phyloP scores from a whole-genome alignment of 257 asterid species.

The Datura wrightii region DNA sequence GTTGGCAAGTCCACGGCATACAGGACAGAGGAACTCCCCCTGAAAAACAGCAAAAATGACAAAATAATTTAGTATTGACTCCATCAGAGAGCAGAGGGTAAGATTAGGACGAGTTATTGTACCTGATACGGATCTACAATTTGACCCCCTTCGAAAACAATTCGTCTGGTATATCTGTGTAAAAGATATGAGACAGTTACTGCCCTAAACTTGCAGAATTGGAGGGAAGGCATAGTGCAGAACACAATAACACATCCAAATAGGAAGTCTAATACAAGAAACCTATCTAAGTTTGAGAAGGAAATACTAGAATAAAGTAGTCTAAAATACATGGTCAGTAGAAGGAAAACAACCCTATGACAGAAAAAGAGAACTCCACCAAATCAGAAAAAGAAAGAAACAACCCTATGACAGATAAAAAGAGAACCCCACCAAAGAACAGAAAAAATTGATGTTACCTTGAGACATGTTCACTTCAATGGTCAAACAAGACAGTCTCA shows the following conservation, averaged over 20 bases:
- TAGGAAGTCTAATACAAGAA: slow-evolving; percentile 17
- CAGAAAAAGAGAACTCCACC: not conserved
- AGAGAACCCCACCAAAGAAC: not conserved
- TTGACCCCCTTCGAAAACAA: slow-evolving; percentile 94
- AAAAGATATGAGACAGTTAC: slow-evolving; percentile 27
- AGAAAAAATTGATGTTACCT: not conserved
- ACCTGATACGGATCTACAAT: slow-evolving; percentile 98
- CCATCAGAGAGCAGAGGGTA: slow-evolving; percentile 31
- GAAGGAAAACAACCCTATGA: slow-evolving; percentile 10
- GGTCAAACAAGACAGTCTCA: slow-evolving; percentile 9
- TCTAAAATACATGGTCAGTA: not conserved
- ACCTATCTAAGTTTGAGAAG: not conserved
- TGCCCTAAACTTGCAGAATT: slow-evolving; percentile 15
- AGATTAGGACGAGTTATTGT: slow-evolving; percentile 27
- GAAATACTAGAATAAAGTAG: slow-evolving; percentile 24
- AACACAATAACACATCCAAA: not conserved
- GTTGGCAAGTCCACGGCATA: slow-evolving; percentile 95
- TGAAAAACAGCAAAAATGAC: slow-evolving; percentile 44
- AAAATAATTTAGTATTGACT: slow-evolving; percentile 31
- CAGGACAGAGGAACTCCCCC: slow-evolving; percentile 99
- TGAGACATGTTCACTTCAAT: not conserved
- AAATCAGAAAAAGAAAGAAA: not conserved
- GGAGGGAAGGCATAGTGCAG: not conserved
- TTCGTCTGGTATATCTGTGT: slow-evolving; percentile 72
- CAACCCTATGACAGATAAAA: not conserved